Base-by-base conservation (phyloP, 148 eudicot species). In the Rheum nobile region DNA sequence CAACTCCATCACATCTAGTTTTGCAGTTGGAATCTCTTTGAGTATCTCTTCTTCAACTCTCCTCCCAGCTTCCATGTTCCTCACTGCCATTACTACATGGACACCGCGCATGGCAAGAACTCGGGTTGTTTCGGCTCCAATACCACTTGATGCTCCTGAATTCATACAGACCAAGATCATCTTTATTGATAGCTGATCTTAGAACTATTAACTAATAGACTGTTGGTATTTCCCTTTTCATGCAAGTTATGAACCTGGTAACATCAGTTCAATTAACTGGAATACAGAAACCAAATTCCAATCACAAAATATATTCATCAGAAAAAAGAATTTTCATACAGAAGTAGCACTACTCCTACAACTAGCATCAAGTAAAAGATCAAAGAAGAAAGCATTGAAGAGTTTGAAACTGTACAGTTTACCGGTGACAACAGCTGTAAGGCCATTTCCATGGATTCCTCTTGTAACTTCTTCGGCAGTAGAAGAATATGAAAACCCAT, bases 371-470 rank as follows among this genome's bases (percentile, higher is more conserved):
- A 54, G 10, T 22, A 22, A 22, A 8, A 22, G 28, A 54, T 54
- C 8, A 21, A 21, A 21, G 24, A 41, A 8, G 46, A 35, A 12
- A 63, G 1, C 17, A 1, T 3, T 57, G 6, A 17, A 65, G 67
- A 26, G n/a, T 17, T 34, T 29, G 22, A 65, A 31, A 12, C 11
- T 65, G 70, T 32, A 65, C 2, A 16, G 35, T 48, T 24, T 76
- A 93, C 97, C 98, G 55, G 98, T 94, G 61, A 94, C 87, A 73
- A 94, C 67, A 59, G 97, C 97, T 52, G 98, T 88, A 78, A 94
- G 88, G 75, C 85, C 90, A 82, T 80, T 79, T 32, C 82, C 98
- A 79, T 91, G 90, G 68, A 91, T 82, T 37, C 93, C 93, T 37
- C 75, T 59, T 2, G 96, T 87, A 76, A 94, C 98, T 75, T 91